Evolutionary conservation across 2,329 filamentous ascomycete genomes (phyloP), one percentile per base, ranked within the genome.

Genomic region (Mariannaea elegans): DNA sequence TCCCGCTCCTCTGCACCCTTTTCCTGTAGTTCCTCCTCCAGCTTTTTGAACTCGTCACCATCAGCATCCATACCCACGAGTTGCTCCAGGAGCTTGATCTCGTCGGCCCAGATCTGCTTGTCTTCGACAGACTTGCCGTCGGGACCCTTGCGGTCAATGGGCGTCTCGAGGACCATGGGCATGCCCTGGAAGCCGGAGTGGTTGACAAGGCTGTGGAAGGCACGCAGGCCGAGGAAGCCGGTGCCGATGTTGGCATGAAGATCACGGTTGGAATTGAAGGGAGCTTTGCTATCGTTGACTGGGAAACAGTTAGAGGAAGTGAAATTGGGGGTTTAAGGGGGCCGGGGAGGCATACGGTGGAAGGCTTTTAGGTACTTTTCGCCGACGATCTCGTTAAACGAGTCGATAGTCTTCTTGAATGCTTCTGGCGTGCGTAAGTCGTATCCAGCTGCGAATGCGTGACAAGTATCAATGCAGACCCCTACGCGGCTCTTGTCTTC

Each of bases 201-300:
- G 75, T 98, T 98, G 82, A 98, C 90, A 60, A 99, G 80, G 72
- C 89, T 92, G 78, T 97, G 92, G 76, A 99, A 99, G 2, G 94
- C 91, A 19, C 91, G 86, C 14, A 99, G 83, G 1, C 95, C 95
- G 0, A 99, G 83, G 73, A 96, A 99, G 1, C 95, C 95, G 0
- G 93, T 96, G 23, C 95, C 95, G 64, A 99, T 98, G 73, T 97
- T 98, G 65, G 94, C 93, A 77, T 99, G 95, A 2, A 98, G 79
- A 74, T 99, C 95, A 38, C 94, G 87, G 65, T 93, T 87, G 32
- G 92, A 95, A 39, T 78, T 82, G 27, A 97, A 82, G 0, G 95
- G 94, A 0, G 94, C 93, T 78, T 98, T 99, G 78, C 91, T 96
- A 77, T 99, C 95, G 75, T 99, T 99, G 39, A 99, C 78, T 81